Evolutionary conservation across 164 flowering plant species (phyloP).

Genomic region (Annona squamosa): DNA sequence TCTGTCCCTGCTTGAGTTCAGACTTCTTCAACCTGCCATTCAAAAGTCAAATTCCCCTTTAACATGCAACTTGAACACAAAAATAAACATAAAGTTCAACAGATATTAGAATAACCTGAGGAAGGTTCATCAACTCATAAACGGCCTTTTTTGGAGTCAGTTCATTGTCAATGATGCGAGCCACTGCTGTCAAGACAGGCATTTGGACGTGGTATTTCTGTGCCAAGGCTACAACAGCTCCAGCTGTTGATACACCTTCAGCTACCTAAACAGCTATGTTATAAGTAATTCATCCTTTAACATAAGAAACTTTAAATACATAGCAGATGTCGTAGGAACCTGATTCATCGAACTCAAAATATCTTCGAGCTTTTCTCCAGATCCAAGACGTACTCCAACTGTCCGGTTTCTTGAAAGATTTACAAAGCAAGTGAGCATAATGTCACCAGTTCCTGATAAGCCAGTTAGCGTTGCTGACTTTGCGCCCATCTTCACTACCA

Average conservation of each 20-base stretch:
- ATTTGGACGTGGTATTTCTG: constrained; percentile 91
- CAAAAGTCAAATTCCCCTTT: background rate
- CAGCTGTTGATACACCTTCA: constrained; percentile 96
- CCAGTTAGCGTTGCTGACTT: constrained; percentile 89
- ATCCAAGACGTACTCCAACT: constrained; percentile 90
- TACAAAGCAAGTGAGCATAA: constrained; percentile 96
- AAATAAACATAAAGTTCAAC: background rate
- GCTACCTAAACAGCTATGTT: constrained; percentile 51
- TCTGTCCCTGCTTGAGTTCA: background rate
- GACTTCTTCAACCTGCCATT: constrained; percentile 2
- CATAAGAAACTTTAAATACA: background rate
- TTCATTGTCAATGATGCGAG: constrained; percentile 87
- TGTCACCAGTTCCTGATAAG: constrained; percentile 91
- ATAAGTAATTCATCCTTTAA: constrained; percentile 4
- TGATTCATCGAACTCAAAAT: constrained; percentile 84
- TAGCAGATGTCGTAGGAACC: constrained; percentile 29
- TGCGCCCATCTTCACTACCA: constrained; percentile 77
- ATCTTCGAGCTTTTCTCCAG: constrained; percentile 89
- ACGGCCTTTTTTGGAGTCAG: constrained; percentile 87
- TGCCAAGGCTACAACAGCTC: constrained; percentile 93
- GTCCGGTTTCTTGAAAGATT: constrained; percentile 91
- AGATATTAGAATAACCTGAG: constrained; percentile 51
- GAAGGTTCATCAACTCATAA: constrained; percentile 80
- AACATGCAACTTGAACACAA: background rate
- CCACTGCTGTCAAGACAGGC: constrained; percentile 96